Base-by-base conservation (phyloP, 768 basidiomycete species). In the Boletus pseudo-olivaceus region DNA sequence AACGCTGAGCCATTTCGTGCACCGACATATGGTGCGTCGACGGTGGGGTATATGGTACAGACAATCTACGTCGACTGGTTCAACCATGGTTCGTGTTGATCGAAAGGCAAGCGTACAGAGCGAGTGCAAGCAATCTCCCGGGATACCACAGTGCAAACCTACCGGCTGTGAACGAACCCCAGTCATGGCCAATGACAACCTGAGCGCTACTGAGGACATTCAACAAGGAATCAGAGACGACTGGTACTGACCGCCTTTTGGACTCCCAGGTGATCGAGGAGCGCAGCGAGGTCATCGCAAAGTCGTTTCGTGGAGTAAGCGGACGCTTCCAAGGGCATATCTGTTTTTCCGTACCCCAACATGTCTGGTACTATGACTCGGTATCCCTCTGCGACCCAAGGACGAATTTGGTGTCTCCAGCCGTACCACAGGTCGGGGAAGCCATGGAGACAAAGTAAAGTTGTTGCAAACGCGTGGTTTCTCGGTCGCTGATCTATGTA, bases 101-200 rank as follows among this genome's bases (percentile, higher is more conserved):
- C 27, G 4, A 42, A 50, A 15, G 23, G 23, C 38, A 37, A n/a
- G 70, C 81, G 57, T 69, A 87, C 90, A 84, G 72, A 0, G 78
- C 75, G 19, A 91, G 72, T 0, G 82, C 84, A 6, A 76, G 60
- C 34, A 88, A 58, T 33, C 87, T 76, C 14, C 82, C 71, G 0
- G 90, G 87, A 63, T 88, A 70, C 85, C 86, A 90, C 23, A 89
- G 73, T 11, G 86, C 83, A 61, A 93, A 85, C 20, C 89, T 76
- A 40, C 77, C 78, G 2, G 78, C 87, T 12, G 75, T 80, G 55
- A 74, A 80, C 3, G 86, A 73, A 6, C 90, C 90, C 90, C 90
- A 92, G 62, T 93, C 90, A 61, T 92, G 90, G 0, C 88, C 90
- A 53, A 90, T 75, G 52, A 90, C 70, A 11, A 88, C 76, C 85